Conservation (phyloP, 352 stramenopile species). For the Pythium phragmiticola region DNA sequence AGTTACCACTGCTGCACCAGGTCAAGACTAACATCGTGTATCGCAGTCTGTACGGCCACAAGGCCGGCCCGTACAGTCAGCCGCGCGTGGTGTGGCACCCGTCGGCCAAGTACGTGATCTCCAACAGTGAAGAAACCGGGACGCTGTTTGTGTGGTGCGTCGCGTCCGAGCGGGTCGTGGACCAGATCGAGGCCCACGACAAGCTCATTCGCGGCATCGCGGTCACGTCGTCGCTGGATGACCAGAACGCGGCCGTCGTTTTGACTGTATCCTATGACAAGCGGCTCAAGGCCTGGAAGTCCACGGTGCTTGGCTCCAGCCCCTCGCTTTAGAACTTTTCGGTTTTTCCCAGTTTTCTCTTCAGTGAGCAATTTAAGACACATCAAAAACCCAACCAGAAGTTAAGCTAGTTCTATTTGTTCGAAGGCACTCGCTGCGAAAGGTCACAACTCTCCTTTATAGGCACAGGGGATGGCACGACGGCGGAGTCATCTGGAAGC, state of each 20-base stretch:
- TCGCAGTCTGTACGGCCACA: constrained; percentile 82
- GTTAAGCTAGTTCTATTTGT: neutral
- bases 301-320: neutral
- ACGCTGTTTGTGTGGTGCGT: constrained; percentile 70
- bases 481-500: neutral
- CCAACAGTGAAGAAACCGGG: constrained; percentile 75
- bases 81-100: constrained; percentile 69
- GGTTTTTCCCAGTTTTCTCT: neutral
- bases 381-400: no score
- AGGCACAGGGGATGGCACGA: neutral
- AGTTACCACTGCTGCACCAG: constrained; percentile 22
- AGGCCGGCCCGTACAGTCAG: constrained; percentile 80
- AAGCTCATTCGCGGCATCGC: constrained; percentile 57
- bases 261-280: constrained; percentile 85
- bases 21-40: constrained; percentile 62
- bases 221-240: neutral
- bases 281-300: constrained; percentile 60
- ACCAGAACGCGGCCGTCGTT: constrained; percentile 21
- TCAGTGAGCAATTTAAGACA: no score
- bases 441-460: neutral
- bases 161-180: constrained; percentile 72
- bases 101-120: constrained; percentile 83
- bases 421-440: neutral
- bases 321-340: neutral
- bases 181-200: constrained; percentile 67